Evolutionary conservation across 2,329 filamentous ascomycete genomes (phyloP), one percentile per base, ranked within the genome.

Genomic region (Nemania bipapillata): DNA sequence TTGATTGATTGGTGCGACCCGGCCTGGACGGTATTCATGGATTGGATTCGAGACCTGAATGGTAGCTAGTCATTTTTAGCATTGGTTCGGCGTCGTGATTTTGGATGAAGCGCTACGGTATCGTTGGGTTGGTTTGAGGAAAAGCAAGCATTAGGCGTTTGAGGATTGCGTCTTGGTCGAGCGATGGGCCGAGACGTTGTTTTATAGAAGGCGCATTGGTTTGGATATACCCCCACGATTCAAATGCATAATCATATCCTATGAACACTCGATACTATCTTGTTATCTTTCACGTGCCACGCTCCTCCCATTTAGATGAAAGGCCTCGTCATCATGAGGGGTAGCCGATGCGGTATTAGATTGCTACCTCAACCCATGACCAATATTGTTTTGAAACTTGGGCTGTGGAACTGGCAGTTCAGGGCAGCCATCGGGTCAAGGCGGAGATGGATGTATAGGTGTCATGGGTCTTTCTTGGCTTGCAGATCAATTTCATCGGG

Each of bases 11-110:
- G 50, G 53, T 24, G 53, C 54, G 35, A 49, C 9, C 59, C 20
- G 9, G 42, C 32, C 32, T 54, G 42, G 26, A 45, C 42, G 50
- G 24, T 11, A 30, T 30, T 26, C 15, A 40, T 53, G 53, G 62
- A 42, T 40, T 57, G 63, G 50, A 52, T 37, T 37, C 30, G 40
- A 63, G 63, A 67, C 61, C 61, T 47, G 52, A 62, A 50, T n/a
- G 22, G 47, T 35, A 55, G 32, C 47, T 42, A 47, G 40, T 32
- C 37, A 37, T 49, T 54, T 73, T 66, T 65, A 67, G 74, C 73
- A 73, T 74, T 59, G 15, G 56, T 53, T 86, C 26, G 89, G 75
- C 65, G 65, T 66, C 59, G 15, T 49, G 32, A 50, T 63, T 67
- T 57, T 54, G 61, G 15, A 56, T 55, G 45, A 22, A 57, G 68